Evolutionary conservation across 805 yeast genomes (phyloP), one percentile per base, ranked within the genome.

Genomic region (Nadsonia fulvescens): DNA sequence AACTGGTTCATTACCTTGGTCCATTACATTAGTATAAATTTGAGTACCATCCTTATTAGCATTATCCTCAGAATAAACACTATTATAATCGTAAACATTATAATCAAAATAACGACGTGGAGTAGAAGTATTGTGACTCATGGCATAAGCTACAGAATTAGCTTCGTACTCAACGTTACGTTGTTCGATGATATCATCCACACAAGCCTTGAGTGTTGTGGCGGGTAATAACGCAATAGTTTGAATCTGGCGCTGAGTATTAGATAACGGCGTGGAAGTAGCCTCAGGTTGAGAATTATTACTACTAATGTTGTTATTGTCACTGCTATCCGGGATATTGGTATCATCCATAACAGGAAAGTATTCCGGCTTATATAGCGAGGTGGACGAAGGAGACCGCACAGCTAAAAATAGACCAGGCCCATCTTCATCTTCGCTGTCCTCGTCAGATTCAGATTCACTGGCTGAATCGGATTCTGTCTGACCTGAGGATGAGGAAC

Each of bases 161-260:
- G 44, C 42, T n/a, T 38, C 38, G 18, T 26, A 42, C 36, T 40
- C 40, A 19, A 42, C 52, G 20, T 47, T 54, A 30, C 6, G 52
- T 54, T 15, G 37, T 56, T 31, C 66, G 72, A 24, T 65, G 73
- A 31, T 69, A 34, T 70, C 69, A 29, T 63, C 66, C 32, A 65
- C 71, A 5, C 79, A 78, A 44, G 68, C 67, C 44, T 83, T 82
- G 29, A 86, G 61, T 1, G 79, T 70, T 0, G 96, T 82, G 2
- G 94, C 71, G 3, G 96, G 95, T 27, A 86, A 52, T 22, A 69
- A 56, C 18, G 79, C 81, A 35, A 83, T 82, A 7, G 79, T 75
- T 22, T 64, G 63, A 34, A 46, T 43, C 32, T 38, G 29, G 28
- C 37, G 15, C 19, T 19, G 23, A 35, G 28, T 12, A 25, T 24